Percentiles rank a stretch among this genome's conserved stretches.
phyloP scores from a whole-genome alignment of 2,329 filamentous ascomycete species.

The Elsinoe ampelina region DNA sequence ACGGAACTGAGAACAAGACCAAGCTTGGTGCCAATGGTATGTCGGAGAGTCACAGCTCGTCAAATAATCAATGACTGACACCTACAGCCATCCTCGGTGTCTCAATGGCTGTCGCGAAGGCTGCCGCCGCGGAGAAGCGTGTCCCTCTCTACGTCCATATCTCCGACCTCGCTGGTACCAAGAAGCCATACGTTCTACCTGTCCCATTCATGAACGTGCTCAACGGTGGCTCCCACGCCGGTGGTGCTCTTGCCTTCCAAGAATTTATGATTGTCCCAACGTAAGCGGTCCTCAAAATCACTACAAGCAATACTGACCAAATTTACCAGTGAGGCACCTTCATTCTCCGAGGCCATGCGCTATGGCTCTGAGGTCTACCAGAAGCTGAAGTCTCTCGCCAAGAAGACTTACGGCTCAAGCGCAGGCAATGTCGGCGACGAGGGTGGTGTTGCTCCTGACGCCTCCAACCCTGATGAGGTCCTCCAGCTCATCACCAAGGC shows the following conservation, averaged over 20 bases:
- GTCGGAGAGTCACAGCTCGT: background rate
- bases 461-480: constrained; percentile 92
- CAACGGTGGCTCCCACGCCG: constrained; percentile 80
- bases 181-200: constrained; percentile 47
- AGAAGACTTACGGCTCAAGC: constrained; percentile 99
- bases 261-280: constrained; percentile 47
- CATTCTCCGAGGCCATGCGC: constrained; percentile 92
- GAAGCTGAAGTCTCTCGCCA: constrained; percentile 88
- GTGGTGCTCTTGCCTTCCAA: constrained; percentile 67
- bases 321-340: constrained; percentile 58
- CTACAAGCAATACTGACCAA: constrained; percentile 16
- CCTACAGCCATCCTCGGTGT: constrained; percentile 46
- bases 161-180: constrained; percentile 43
- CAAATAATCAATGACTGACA: background rate
- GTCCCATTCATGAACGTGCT: constrained; percentile 52
- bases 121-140: constrained; percentile 46
- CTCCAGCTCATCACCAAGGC: constrained; percentile 90
- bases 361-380: constrained; percentile 98
- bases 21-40: constrained; percentile 46
- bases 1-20: constrained; percentile 51
- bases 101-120: constrained; percentile 51
- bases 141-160: constrained; percentile 51
- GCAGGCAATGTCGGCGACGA: constrained; percentile 98
- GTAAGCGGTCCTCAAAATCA: constrained; percentile 24
- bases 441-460: constrained; percentile 98